These are phyloP conservation scores for Arthrobotrys pseudoclavata DNA, from an alignment of 2,329 filamentous ascomycete genomes.

Conservation along the genomic window DNA sequence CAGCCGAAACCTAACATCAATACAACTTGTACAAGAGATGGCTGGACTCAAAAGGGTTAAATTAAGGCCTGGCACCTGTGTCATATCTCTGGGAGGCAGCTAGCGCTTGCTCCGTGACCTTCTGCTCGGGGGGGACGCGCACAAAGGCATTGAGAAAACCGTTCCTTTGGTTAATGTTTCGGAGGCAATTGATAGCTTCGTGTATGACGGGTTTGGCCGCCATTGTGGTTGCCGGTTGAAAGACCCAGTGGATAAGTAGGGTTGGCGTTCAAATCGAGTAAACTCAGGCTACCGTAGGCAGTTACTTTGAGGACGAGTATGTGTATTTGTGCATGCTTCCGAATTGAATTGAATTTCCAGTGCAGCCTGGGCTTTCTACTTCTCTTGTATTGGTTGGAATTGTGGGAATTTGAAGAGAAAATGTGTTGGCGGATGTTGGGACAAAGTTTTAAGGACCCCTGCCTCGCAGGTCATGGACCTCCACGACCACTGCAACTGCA, in stretches of 20 bases:
- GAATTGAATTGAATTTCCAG: no score
- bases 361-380: neutral
- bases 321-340: no score
- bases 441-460: slow-evolving; percentile 33
- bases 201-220: slow-evolving; percentile 8
- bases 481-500: neutral
- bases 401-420: neutral
- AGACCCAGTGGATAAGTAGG: neutral
- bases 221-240: neutral
- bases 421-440: slow-evolving; percentile 39
- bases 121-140: neutral
- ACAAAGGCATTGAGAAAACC: slow-evolving; percentile 45
- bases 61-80: slow-evolving; percentile 4
- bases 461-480: no score
- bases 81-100: neutral
- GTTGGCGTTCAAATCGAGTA: neutral
- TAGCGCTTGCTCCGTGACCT: slow-evolving; percentile 8
- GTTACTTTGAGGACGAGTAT: no score
- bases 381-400: neutral
- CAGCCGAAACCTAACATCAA: neutral
- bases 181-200: slow-evolving; percentile 37
- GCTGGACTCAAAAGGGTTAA: neutral
- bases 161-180: slow-evolving; percentile 24
- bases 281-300: no score
- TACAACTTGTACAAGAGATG: neutral